A percentile compares a stretch with the other conserved stretches of the same genome.
Conservation (phyloP, 768 basidiomycete species). For the Pleurotus eryngii region DNA sequence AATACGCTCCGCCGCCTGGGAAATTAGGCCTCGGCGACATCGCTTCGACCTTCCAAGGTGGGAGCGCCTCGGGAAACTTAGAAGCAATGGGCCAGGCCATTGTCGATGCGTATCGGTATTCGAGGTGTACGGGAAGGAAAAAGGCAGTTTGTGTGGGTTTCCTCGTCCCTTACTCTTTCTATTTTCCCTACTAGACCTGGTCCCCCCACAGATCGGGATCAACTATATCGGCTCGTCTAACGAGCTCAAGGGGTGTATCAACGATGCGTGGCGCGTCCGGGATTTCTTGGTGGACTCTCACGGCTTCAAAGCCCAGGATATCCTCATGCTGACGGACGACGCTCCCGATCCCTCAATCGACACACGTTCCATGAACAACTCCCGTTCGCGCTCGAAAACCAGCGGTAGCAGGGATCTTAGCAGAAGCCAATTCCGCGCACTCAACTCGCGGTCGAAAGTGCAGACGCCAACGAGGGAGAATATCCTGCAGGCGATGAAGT, state of each 20-base stretch:
- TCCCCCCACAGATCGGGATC: slow-evolving; percentile 61
- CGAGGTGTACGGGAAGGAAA: slow-evolving; percentile 72
- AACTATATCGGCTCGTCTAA: slow-evolving; percentile 66
- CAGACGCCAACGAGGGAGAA: slow-evolving; percentile 40
- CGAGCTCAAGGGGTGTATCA: slow-evolving; percentile 73
- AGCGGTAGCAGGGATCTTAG: too few relatives aligned
- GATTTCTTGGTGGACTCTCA: slow-evolving; percentile 48
- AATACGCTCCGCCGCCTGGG: neutral
- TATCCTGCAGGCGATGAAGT: slow-evolving; percentile 47
- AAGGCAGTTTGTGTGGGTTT: slow-evolving; percentile 76
- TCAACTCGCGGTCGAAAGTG: too few relatives aligned
- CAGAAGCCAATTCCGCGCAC: too few relatives aligned
- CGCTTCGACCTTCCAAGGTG: neutral
- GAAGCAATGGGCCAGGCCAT: neutral
- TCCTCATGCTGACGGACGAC: slow-evolving; percentile 30
- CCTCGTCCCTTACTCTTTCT: neutral
- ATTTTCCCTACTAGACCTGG: neutral
- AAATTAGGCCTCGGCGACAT: neutral
- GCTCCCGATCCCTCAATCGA: slow-evolving; percentile 38
- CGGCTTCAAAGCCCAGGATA: slow-evolving; percentile 14
- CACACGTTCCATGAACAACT: slow-evolving; percentile 39
- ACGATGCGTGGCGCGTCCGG: slow-evolving; percentile 71
- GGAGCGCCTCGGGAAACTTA: neutral
- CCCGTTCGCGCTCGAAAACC: slow-evolving; percentile 47
- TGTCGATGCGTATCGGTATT: slow-evolving; percentile 53